Conservation (phyloP, 495 filamentous ascomycete species). For the Hypomontagnella submonticulosa region DNA sequence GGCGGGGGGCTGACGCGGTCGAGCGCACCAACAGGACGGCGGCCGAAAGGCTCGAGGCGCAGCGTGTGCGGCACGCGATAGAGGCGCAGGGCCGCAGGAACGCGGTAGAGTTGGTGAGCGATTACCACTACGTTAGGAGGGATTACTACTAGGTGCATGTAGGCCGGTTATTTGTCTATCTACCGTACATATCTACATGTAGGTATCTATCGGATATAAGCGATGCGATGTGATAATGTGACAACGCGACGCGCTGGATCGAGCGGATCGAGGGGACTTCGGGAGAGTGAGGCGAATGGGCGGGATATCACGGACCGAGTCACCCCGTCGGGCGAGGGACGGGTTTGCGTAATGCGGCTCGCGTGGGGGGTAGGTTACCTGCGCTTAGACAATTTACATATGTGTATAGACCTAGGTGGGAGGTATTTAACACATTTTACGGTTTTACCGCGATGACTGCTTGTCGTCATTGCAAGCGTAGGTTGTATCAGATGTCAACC, state of each 20-base stretch:
- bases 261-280: neutral
- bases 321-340: conserved; percentile 17
- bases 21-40: conserved; percentile 4
- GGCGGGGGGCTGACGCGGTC: neutral
- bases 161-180: neutral
- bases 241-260: too few species aligned
- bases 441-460: neutral
- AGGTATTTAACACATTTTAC: too few species aligned
- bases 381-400: conserved; percentile 14
- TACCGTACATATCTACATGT: too few species aligned
- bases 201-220: conserved; percentile 1
- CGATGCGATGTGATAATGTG: conserved; percentile 7
- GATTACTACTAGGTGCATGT: conserved; percentile 3
- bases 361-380: conserved; percentile 22
- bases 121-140: conserved; percentile 29
- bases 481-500: conserved; percentile 8
- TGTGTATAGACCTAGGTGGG: neutral
- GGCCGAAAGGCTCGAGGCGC: conserved; percentile 12
- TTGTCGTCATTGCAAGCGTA: conserved; percentile 13
- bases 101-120: conserved; percentile 12
- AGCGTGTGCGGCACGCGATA: neutral
- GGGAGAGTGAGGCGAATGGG: conserved; percentile 3
- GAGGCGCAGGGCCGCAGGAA: conserved; percentile 13
- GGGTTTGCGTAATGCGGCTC: conserved; percentile 26
- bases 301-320: conserved; percentile 16